phyloP scores from a whole-genome alignment of 2,329 filamentous ascomycete species.

The Aquanectria penicillioides region DNA sequence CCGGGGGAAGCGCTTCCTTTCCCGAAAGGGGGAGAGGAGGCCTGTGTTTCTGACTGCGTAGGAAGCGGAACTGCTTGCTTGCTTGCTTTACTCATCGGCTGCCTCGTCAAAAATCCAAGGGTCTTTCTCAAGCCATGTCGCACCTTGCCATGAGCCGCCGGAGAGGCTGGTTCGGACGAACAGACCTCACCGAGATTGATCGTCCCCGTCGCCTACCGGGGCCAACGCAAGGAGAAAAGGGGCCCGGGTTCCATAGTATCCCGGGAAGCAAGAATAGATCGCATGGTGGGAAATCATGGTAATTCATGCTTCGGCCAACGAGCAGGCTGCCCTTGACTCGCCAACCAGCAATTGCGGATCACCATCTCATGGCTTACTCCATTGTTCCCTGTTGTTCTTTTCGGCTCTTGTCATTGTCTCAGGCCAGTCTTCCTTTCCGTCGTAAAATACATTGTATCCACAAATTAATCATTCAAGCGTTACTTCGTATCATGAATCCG shows the following conservation, averaged over 20 bases:
- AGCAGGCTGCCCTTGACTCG: neutral
- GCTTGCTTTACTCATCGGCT: neutral
- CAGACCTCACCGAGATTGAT: conserved; percentile 13
- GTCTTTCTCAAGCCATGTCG: too few relatives aligned
- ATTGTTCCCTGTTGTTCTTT: neutral
- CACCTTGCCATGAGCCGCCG: too few relatives aligned
- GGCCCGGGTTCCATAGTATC: neutral
- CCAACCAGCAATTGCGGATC: neutral
- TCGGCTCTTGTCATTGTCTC: neutral
- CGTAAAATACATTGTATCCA: conserved; percentile 2
- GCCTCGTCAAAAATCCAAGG: too few relatives aligned
- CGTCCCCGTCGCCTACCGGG: neutral
- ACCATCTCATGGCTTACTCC: neutral
- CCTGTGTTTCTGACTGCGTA: too few relatives aligned
- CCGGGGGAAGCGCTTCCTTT: too few relatives aligned
- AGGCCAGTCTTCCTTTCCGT: neutral
- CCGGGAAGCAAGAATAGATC: neutral
- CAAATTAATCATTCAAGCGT: neutral
- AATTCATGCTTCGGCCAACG: conserved; percentile 11
- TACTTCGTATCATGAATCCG: neutral
- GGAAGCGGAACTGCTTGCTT: too few relatives aligned
- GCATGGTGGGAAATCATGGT: conserved; percentile 12
- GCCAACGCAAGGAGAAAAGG: neutral
- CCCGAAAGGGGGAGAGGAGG: too few relatives aligned
- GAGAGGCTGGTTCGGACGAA: too few relatives aligned